Evolutionary conservation across 1,284 basidiomycete genomes (phyloP), one percentile per base, ranked within the genome.

Genomic region (Xerocomus minutiporus): DNA sequence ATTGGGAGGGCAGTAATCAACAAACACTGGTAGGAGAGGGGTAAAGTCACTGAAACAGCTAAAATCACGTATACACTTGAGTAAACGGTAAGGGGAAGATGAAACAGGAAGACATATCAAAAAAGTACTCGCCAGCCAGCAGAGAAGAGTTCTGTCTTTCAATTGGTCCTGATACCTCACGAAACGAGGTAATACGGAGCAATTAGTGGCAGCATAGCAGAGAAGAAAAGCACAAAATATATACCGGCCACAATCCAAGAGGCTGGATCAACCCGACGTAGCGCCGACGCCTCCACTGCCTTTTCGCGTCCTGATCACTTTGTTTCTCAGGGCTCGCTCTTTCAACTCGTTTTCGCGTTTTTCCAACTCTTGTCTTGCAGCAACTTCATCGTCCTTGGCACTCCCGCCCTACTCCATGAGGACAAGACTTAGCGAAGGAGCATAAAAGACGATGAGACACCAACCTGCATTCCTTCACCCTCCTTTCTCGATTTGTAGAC

Each of bases 251-350:
- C 50, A 46, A 41, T 20, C 48, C 25, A 36, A 41, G 40, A 15
- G 26, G 11, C 23, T 48, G 45, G 48, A 44, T 65, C 56, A 65
- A 61, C 65, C 63, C 35, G 56, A 61, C 44, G 31, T 31, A n/a
- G n/a, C 12, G 5, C 61, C 48, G 1, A 12, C 42, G 13, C 55
- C 56, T 41, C 62, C 63, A 51, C 68, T 74, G 26, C 66, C 64
- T 65, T 85, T 88, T 59, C 86, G 74, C 32, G 83, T 84, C 60
- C 84, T 75, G 59, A 90, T 80, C 50, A 90, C 87, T 64, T 90
- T 90, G 62, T 89, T 88, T 60, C 87, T 77, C 62, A 90, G 66
- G n/a, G 87, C 87, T 63, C 73, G 79, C 61, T 90, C 87, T 64
- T 88, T 89, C 46, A 90, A 65, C 62, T 90, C 87, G 60, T 79